phyloP scores from a whole-genome alignment of 2,329 filamentous ascomycete species.

The Talaromyces sp. region DNA sequence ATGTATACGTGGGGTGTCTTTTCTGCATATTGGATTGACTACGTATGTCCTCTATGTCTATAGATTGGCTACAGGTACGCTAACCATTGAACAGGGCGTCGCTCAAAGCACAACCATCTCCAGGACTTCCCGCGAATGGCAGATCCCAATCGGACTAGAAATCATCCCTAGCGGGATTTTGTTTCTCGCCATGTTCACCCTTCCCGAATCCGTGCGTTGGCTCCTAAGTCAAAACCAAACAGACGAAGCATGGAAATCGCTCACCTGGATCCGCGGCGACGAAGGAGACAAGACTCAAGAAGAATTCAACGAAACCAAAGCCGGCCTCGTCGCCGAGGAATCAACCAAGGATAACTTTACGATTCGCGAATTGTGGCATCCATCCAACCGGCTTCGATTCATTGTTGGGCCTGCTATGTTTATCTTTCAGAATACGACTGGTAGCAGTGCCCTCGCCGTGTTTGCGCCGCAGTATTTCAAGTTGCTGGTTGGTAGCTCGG shows the following conservation, averaged over 20 bases:
- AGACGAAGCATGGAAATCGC: constrained; percentile 26
- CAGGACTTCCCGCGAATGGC: neutral
- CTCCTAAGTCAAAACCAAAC: constrained; percentile 9
- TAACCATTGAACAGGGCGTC: neutral
- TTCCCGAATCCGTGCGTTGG: constrained; percentile 11
- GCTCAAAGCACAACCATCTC: neutral
- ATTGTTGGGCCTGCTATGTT: constrained; percentile 23
- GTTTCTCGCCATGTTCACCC: constrained; percentile 8
- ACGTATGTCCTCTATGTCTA: constrained; percentile 25
- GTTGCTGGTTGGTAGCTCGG: constrained; percentile 41
- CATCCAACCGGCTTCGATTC: constrained; percentile 42
- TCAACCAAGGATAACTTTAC: constrained; percentile 43
- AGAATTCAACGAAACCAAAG: constrained; percentile 51
- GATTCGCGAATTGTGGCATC: constrained; percentile 42
- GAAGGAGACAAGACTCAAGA: constrained; percentile 33
- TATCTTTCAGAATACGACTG: constrained; percentile 19
- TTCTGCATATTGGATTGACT: constrained; percentile 50
- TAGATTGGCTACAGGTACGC: neutral
- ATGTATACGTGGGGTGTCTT: constrained; percentile 49
- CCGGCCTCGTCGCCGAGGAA: constrained; percentile 43
- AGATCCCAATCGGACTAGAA: neutral
- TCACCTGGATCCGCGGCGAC: constrained; percentile 48
- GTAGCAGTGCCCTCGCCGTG: constrained; percentile 50
- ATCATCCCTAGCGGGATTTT: neutral
- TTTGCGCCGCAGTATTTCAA: constrained; percentile 53